Base-by-base conservation (phyloP, 2,329 filamentous ascomycete species). In the Colletotrichum brevisporum region DNA sequence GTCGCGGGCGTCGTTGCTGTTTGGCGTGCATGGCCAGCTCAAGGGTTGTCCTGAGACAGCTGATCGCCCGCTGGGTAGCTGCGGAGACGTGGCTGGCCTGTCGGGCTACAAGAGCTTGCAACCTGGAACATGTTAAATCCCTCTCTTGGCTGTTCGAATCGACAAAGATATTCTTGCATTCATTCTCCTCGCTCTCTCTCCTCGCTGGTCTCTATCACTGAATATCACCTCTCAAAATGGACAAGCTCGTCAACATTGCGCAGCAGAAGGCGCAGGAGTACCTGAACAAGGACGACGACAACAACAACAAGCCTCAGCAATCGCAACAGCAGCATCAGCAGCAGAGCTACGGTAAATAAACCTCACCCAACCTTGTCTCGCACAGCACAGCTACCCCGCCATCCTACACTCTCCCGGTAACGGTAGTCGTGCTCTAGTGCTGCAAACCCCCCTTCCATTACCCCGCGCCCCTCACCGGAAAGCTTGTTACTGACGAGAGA, bases 261-360 rank as follows among this genome's bases (percentile, higher is more conserved):
- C 48, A 45, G 9, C 51, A 53, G 21, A 76, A 75, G 21, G 81
- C 79, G 63, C 81, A 80, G 73, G 78, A 81, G 47, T 80, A 77
- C 26, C 78, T 82, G 8, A 51, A 47, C 64, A 69, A 77, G 56
- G 73, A 76, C 48, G 72, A 74, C 67, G 74, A 78, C 70, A 68
- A 75, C 57, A 43, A 75, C 57, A 43, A 10, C 31, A 75, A 77
- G 67, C 62, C 74, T 43, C 74, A 76, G 63, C 31, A 36, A 3
- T 36, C 31, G 31, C 31, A 36, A 10, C 72, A 62, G 53, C 50
- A 67, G 18, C 61, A 57, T 4, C 51, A 51, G 51, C 64, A 67
- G 24, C 64, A 70, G 54, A 48, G 63, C 57, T 45, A 59, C 26
- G 62, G 67, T 69, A 67, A 41, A 55, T 48, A 8, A n/a, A 43